Conservation (phyloP, 805 yeast genomes). For the Yarrowia phangngaensis region DNA sequence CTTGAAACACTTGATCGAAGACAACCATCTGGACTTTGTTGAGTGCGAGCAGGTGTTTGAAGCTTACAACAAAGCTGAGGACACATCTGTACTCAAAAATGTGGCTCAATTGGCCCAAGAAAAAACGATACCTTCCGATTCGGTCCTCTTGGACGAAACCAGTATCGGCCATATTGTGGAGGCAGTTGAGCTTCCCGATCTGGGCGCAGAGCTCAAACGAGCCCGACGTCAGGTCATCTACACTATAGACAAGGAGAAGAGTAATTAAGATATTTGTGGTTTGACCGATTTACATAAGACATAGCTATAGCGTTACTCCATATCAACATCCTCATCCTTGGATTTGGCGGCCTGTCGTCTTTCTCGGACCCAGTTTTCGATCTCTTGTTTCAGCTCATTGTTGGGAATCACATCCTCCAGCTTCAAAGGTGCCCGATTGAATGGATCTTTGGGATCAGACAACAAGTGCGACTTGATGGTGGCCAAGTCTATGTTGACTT, state of each 20-base stretch:
- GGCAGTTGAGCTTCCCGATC: slow-evolving; percentile 41
- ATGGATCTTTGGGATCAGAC: slow-evolving; percentile 96
- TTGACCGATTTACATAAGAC: background rate
- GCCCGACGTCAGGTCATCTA: slow-evolving; percentile 33
- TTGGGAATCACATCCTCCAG: slow-evolving; percentile 85
- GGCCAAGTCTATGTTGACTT: slow-evolving; percentile 77
- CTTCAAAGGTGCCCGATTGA: slow-evolving; percentile 86
- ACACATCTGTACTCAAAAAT: slow-evolving; percentile 32
- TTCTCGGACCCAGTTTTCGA: slow-evolving; percentile 11
- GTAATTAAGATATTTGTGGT: background rate
- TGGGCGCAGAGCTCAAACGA: slow-evolving; percentile 33
- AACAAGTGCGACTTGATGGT: slow-evolving; percentile 90
- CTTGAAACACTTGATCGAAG: slow-evolving; percentile 52
- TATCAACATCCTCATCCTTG: slow-evolving; percentile 9
- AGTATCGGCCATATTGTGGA: slow-evolving; percentile 47
- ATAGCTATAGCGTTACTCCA: slow-evolving; percentile 10
- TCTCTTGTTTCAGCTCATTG: slow-evolving; percentile 52
- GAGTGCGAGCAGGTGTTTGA: slow-evolving; percentile 29
- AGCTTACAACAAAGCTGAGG: slow-evolving; percentile 36
- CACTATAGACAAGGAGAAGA: slow-evolving; percentile 16
- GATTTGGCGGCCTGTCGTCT: slow-evolving; percentile 2
- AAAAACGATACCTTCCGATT: background rate
- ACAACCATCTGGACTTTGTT: slow-evolving; percentile 40
- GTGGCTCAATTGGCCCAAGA: background rate
- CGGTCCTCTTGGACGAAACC: slow-evolving; percentile 44